Evolutionary conservation across 2,329 filamentous ascomycete species (phyloP).

Genomic region (Cryoendolithus antarcticus): DNA sequence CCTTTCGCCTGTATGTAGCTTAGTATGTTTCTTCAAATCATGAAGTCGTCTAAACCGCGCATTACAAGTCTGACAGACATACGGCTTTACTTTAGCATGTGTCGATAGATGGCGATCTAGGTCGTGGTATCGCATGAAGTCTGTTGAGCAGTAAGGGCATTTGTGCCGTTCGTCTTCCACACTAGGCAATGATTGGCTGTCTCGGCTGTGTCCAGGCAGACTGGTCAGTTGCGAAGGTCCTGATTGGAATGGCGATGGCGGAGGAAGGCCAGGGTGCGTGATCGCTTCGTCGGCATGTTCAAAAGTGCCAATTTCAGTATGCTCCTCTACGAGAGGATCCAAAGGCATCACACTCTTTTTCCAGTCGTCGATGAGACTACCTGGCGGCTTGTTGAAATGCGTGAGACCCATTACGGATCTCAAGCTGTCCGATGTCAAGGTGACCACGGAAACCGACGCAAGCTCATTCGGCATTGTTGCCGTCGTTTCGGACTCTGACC

Average conservation of each 20-base stretch:
- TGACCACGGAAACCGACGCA: no score
- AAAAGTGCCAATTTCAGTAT: no score
- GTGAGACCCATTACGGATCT: no score
- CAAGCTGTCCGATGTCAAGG: no score
- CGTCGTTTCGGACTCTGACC: no score
- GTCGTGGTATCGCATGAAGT: conserved; percentile 95
- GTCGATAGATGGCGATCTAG: conserved; percentile 93
- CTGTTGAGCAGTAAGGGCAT: conserved; percentile 89
- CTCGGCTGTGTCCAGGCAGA: conserved; percentile 38
- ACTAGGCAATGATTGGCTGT: conserved; percentile 52
- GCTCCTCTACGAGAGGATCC: no score
- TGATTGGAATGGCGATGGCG: conserved; percentile 29
- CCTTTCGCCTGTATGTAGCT: conserved; percentile 91
- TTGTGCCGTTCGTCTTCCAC: conserved; percentile 78
- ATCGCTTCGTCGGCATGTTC: conserved; percentile 41
- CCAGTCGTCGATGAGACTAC: no score
- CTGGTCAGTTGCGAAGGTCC: conserved; percentile 47
- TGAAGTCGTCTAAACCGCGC: conserved; percentile 86
- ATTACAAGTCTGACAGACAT: conserved; percentile 83
- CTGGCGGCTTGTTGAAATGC: no score
- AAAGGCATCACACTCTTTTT: no score
- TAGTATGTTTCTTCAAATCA: conserved; percentile 89
- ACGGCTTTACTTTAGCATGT: conserved; percentile 96
- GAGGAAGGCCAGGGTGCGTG: conserved; percentile 49
- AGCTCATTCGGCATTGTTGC: no score